Percentiles rank a stretch among this genome's conserved stretches.
Conservation (phyloP, 495 filamentous ascomycete species). For the Penicillium mononematosum region DNA sequence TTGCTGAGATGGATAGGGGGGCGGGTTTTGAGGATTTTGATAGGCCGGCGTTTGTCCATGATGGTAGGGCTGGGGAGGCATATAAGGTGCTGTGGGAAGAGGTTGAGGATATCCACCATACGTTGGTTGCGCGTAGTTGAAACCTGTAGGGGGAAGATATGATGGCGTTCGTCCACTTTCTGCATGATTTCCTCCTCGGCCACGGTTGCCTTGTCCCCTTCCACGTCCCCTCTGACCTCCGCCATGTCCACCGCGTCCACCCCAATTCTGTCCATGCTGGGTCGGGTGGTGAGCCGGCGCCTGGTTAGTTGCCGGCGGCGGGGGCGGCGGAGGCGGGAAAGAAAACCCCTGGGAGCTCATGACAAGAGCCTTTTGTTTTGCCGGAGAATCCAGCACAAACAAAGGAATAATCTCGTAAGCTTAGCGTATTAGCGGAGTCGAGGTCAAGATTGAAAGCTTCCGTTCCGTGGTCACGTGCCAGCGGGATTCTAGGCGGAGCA, state of each 20-base stretch:
- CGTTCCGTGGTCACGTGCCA: neutral
- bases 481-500: neutral
- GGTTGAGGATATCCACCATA: conserved; percentile 37
- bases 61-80: conserved; percentile 32
- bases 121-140: conserved; percentile 34
- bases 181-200: conserved; percentile 46
- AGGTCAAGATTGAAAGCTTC: conserved; percentile 7
- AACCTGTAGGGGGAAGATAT: conserved; percentile 24
- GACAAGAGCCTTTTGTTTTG: conserved; percentile 28
- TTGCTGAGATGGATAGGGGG: conserved; percentile 26
- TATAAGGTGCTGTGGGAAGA: conserved; percentile 25
- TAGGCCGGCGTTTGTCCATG: conserved; percentile 26
- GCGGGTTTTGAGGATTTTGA: conserved; percentile 26
- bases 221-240: conserved; percentile 41
- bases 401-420: neutral
- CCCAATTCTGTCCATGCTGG: conserved; percentile 36
- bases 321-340: conserved; percentile 52
- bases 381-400: conserved; percentile 18
- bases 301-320: conserved; percentile 35
- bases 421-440: neutral
- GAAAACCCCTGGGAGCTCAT: conserved; percentile 52
- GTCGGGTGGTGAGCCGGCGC: conserved; percentile 26
- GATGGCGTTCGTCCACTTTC: conserved; percentile 20
- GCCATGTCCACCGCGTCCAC: conserved; percentile 43
- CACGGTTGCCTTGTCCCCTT: conserved; percentile 48